Base-by-base conservation (phyloP, 768 basidiomycete species). In the Collybiopsis luxurians region DNA sequence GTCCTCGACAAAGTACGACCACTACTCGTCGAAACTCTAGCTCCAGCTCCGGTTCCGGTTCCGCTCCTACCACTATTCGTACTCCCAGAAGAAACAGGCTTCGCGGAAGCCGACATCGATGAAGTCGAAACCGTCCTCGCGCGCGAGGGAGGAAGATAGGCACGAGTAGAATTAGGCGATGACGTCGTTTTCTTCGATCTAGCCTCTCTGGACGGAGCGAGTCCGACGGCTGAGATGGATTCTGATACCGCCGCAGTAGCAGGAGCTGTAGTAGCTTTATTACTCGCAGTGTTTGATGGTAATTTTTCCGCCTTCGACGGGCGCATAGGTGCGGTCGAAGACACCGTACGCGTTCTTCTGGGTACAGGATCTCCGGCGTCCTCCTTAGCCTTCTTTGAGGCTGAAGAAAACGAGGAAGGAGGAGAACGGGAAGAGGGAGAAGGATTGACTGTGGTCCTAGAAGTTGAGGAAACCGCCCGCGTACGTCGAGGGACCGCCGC, bases 61-160 rank as follows among this genome's bases (percentile, higher is more conserved):
- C 31, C 31, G 13, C 42, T 55, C 21, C 42, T n/a, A 44, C 7
- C 23, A 44, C 42, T n/a, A 19, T 6, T 44, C 42, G 6, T n/a
- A 19, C 7, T 24, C 42, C 17, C 31, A 34, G 31, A 34, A 6
- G 5, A 6, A 34, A 5, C 31, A 34, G 31, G 31, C 31, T 6
- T 34, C 31, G 31, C 13, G 13, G 31, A 13, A 34, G 13, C 31
- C 31, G 13, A 13, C 31, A 34, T 6, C 31, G 31, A 34, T 13
- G 44, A 24, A 11, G 58, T 17, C 17, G 58, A 59, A 26, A 38
- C 45, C 2, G 46, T 42, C 36, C 36, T 55, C 34, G 58, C 23
- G 26, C 39, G 46, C 27, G 17, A 6, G 6, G n/a, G 7, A 28
- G 26, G 26, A 7, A 26, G n/a, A 5, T 17, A 28, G n/a, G 11